phyloP scores from a whole-genome alignment of 805 yeast genomes.

The Groenewaldozyma tartarivorans region DNA sequence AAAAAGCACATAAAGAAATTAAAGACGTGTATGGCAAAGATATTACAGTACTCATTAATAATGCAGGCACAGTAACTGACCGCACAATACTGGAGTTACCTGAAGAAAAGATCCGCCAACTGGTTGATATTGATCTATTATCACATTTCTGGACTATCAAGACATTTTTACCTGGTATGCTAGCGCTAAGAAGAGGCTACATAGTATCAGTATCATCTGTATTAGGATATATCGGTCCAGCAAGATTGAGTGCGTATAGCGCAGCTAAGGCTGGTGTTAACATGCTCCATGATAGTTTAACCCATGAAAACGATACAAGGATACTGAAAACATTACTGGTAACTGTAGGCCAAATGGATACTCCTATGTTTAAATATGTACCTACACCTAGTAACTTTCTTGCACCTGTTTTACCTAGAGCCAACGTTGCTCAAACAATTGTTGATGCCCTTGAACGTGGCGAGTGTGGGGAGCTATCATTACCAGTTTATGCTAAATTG shows the following conservation, averaged over 20 bases:
- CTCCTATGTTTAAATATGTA: constrained; percentile 66
- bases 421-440: constrained; percentile 53
- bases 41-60: constrained; percentile 61
- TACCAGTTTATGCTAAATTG: constrained; percentile 14
- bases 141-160: constrained; percentile 66
- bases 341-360: constrained; percentile 81
- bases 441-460: constrained; percentile 51
- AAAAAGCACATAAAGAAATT: constrained; percentile 32
- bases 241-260: constrained; percentile 65
- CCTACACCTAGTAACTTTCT: constrained; percentile 60
- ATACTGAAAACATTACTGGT: constrained; percentile 63
- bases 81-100: constrained; percentile 45
- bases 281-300: constrained; percentile 72
- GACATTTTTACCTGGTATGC: constrained; percentile 65
- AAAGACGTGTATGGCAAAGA: constrained; percentile 43
- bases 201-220: constrained; percentile 77
- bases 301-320: constrained; percentile 31
- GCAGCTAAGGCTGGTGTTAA: constrained; percentile 84
- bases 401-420: constrained; percentile 76
- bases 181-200: constrained; percentile 52
- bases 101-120: constrained; percentile 41
- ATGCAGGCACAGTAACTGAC: constrained; percentile 63
- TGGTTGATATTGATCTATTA: constrained; percentile 57
- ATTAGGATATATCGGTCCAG: constrained; percentile 78
- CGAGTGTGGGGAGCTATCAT: constrained; percentile 11